Evolutionary conservation across 345 rosid genomes (phyloP).

Genomic region (Syzygium aqueum): DNA sequence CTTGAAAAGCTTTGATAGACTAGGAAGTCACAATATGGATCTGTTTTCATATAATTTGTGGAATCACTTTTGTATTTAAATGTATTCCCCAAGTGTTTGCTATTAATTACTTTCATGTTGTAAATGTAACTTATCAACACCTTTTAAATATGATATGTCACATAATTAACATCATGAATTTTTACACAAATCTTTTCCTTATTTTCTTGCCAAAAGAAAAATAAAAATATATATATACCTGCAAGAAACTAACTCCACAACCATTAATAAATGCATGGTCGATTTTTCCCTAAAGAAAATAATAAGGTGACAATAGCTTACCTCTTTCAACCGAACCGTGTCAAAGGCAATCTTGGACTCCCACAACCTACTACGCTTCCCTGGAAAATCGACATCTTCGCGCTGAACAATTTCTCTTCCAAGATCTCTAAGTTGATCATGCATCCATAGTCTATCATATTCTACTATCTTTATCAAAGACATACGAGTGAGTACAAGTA

Average conservation of each 20-base stretch:
- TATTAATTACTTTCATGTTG: not conserved
- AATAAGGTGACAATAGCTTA: not conserved
- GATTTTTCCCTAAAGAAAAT: not conserved
- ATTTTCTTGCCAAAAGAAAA: too few species aligned
- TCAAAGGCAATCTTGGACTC: not conserved
- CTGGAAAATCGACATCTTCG: not conserved
- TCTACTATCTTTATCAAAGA: not conserved
- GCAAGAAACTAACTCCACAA: too few species aligned
- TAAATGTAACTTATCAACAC: not conserved
- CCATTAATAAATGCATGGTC: too few species aligned
- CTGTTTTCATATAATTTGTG: not conserved
- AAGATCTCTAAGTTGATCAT: not conserved
- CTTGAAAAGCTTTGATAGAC: not conserved
- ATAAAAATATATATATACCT: too few species aligned
- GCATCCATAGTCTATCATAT: not conserved
- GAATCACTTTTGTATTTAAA: not conserved
- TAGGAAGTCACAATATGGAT: not conserved
- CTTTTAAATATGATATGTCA: not conserved
- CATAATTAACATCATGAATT: not conserved
- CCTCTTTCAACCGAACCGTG: not conserved
- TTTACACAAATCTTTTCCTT: not conserved
- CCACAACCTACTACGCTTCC: not conserved
- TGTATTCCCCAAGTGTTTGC: not conserved
- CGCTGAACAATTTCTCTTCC: not conserved
- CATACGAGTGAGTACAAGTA: not conserved